These are phyloP conservation scores for Xylariaceae sp. DNA, from an alignment of 2,329 filamentous ascomycete species.

Conservation along the genomic window DNA sequence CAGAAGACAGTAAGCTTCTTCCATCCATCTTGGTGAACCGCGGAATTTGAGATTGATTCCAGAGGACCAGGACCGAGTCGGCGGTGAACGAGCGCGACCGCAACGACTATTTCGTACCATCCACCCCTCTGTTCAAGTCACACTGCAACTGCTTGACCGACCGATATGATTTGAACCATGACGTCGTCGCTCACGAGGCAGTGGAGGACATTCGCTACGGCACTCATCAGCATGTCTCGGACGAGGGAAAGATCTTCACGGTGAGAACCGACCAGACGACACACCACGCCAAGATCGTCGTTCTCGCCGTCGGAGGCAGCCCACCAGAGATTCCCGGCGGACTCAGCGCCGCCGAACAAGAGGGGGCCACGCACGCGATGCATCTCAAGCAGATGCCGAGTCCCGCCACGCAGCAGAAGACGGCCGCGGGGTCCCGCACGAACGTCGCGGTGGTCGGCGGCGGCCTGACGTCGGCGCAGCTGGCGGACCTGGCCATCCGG, in stretches of 20 bases:
- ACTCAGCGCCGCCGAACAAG: constrained; percentile 16
- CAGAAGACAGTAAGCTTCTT: constrained; percentile 34
- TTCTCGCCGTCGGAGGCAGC: constrained; percentile 65
- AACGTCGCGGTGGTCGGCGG: constrained; percentile 67
- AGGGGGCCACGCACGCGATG: constrained; percentile 51
- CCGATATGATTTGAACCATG: constrained; percentile 49
- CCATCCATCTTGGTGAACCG: not conserved
- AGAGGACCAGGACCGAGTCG: constrained; percentile 35
- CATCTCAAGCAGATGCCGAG: constrained; percentile 53
- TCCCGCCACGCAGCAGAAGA: constrained; percentile 41
- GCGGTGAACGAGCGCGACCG: constrained; percentile 58
- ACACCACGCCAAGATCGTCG: constrained; percentile 54
- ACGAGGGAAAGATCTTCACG: constrained; percentile 54
- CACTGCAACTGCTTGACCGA: constrained; percentile 52
- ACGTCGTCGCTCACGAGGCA: constrained; percentile 51
- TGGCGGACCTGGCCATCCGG: constrained; percentile 58
- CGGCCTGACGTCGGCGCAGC: constrained; percentile 68
- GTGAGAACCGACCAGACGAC: constrained; percentile 47
- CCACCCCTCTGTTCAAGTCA: constrained; percentile 51
- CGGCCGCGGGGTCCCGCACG: constrained; percentile 42
- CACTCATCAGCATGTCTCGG: constrained; percentile 34
- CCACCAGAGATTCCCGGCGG: constrained; percentile 40
- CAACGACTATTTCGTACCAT: constrained; percentile 63
- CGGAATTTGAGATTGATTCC: constrained; percentile 1
- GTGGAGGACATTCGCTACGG: constrained; percentile 56